Base-by-base conservation (phyloP, 1,284 basidiomycete species). In the Irpex sp. region DNA sequence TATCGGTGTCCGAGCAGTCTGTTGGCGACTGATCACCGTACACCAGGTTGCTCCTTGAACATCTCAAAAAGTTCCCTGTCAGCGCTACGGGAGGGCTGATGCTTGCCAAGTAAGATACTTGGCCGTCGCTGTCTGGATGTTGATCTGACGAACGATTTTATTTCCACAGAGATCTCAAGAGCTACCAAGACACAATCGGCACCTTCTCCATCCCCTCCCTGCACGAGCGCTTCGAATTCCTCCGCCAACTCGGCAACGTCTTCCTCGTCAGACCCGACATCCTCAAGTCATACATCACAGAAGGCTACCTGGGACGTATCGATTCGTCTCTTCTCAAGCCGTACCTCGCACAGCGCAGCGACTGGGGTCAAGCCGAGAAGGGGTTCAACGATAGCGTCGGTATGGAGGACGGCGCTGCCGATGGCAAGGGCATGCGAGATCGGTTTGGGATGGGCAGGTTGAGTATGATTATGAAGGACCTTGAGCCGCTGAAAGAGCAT, bases 171-270 rank as follows among this genome's bases (percentile, higher is more conserved):
- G 97, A 99, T 72, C 84, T 99, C 65, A 97, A 96, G 67, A 88
- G 92, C 51, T 99, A 99, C 72, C 97, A 99, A 80, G 97, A 99
- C 68, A 86, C 86, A 2, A 87, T 98, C 65, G 79, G 82, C 62
- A 86, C 84, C 12, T 98, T 96, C 75, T 82, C 82, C 36, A 88
- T 97, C 49, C 83, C 92, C 1, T 82, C 91, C 1, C 80, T 99
- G 3, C 87, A 90, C 64, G 96, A 98, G 73, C 93, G 97, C 18
- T 99, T 97, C 78, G 97, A 99, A 72, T 98, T 99, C 81, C 89
- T 99, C 66, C 90, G 96, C 53, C 96, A 99, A 74, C 87, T 99
- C 1, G 97, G 97, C 68, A 97, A 98, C 72, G 84, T 96, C 62
- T 99, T 98, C 82, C 89, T 98, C 67, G 92, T 98, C 53, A 90